Conservation (phyloP, 768 basidiomycete genomes). For the Nidula microcarpa region DNA sequence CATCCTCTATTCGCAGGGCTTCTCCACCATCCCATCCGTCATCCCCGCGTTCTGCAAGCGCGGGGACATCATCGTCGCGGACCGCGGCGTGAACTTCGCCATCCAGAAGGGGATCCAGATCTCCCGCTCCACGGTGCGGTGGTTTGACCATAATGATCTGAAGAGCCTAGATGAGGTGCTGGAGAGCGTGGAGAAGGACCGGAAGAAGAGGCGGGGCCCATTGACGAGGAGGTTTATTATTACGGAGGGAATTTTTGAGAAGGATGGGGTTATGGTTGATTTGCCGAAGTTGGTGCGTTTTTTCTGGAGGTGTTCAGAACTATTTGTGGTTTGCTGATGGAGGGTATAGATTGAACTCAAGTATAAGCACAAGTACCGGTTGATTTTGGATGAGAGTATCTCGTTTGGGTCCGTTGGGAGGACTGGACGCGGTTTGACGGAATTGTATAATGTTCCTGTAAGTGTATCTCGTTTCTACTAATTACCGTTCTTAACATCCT, state of each 20-base stretch:
- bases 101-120: constrained; percentile 97
- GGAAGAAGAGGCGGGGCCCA: constrained; percentile 76
- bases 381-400: constrained; percentile 90
- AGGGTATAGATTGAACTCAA: constrained; percentile 82
- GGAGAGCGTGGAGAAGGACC: constrained; percentile 80
- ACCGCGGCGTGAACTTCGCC: constrained; percentile 92
- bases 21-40: constrained; percentile 87
- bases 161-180: constrained; percentile 88
- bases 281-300: constrained; percentile 81
- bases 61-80: constrained; percentile 97
- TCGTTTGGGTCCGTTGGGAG: constrained; percentile 93
- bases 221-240: constrained; percentile 93
- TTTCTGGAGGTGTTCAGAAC: neutral
- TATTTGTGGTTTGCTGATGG: neutral
- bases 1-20: constrained; percentile 93
- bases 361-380: constrained; percentile 90
- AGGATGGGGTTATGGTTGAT: constrained; percentile 90
- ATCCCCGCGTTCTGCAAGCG: constrained; percentile 98
- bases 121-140: constrained; percentile 85
- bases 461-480: constrained; percentile 16
- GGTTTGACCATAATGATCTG: constrained; percentile 96
- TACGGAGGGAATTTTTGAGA: constrained; percentile 96
- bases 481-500: neutral
- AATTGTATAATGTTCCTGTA: constrained; percentile 91
- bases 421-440: constrained; percentile 93